These are phyloP conservation scores for Lipomyces spencermartinsiae DNA, from an alignment of 805 yeast genomes.

Conservation along the genomic window DNA sequence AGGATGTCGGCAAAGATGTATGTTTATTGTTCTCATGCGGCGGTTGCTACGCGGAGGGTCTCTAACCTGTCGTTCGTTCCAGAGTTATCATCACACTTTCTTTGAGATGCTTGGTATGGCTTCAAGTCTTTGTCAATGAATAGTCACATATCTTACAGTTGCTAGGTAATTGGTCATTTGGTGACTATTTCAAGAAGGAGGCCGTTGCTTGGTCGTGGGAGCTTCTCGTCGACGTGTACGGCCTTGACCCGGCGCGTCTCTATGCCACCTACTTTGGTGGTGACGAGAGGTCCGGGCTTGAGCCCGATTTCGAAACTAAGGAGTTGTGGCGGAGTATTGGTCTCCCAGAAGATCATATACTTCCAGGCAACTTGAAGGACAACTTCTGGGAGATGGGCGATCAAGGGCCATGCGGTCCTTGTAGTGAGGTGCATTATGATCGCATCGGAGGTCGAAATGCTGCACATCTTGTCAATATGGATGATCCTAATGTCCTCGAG, in stretches of 20 bases:
- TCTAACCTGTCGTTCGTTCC: background rate
- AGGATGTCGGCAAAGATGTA: constrained; percentile 97
- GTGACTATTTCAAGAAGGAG: constrained; percentile 96
- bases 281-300: constrained; percentile 78
- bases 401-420: constrained; percentile 99
- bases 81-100: constrained; percentile 89
- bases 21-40: background rate
- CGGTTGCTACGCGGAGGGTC: background rate
- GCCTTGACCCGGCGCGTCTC: constrained; percentile 75
- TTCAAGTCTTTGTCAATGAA: too few species aligned
- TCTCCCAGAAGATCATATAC: constrained; percentile 86
- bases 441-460: constrained; percentile 99
- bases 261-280: constrained; percentile 98
- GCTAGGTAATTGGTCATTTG: constrained; percentile 89
- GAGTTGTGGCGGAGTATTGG: constrained; percentile 86
- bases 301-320: constrained; percentile 94
- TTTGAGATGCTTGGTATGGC: constrained; percentile 91
- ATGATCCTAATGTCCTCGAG: constrained; percentile 97
- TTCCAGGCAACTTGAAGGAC: constrained; percentile 89
- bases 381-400: constrained; percentile 99
- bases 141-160: background rate
- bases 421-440: constrained; percentile 97
- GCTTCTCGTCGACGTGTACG: constrained; percentile 82
- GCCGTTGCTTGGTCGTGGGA: constrained; percentile 93
- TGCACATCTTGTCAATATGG: constrained; percentile 85